A percentile compares a stretch with the other conserved stretches of the same genome.
Conservation (phyloP, 331 rosid species). For the Cydonia oblonga region DNA sequence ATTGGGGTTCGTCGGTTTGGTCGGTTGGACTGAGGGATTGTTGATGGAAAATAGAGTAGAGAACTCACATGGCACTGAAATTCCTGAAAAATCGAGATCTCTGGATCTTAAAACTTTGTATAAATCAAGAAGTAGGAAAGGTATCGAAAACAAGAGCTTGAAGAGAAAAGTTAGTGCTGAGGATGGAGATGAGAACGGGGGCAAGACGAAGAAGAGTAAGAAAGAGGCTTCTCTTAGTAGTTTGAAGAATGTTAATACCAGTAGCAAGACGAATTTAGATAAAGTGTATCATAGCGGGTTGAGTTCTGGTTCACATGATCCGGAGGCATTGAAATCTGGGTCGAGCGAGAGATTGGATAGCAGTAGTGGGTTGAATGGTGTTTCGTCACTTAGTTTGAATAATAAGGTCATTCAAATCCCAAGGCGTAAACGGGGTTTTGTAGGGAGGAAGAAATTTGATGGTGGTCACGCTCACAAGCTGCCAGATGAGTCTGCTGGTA, state of each 20-base stretch:
- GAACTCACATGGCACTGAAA: conserved; percentile 46
- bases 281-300: conserved; percentile 26
- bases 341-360: conserved; percentile 32
- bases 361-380: conserved; percentile 31
- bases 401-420: conserved; percentile 53
- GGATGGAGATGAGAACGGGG: conserved; percentile 37
- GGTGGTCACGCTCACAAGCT: conserved; percentile 24
- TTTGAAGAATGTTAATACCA: conserved; percentile 56
- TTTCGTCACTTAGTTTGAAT: conserved; percentile 36
- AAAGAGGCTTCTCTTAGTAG: conserved; percentile 70
- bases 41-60: conserved; percentile 75
- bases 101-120: conserved; percentile 84
- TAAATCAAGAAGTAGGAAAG: conserved; percentile 33
- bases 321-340: conserved; percentile 30
- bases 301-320: conserved; percentile 34
- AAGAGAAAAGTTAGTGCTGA: conserved; percentile 39
- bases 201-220: conserved; percentile 43
- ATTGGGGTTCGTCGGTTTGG: conserved; percentile 37
- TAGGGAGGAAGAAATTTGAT: conserved; percentile 55
- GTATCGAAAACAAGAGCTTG: conserved; percentile 22
- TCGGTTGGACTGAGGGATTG: conserved; percentile 36
- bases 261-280: conserved; percentile 33
- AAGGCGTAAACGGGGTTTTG: conserved; percentile 71
- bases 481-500: conserved; percentile 27
- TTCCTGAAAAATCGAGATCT: conserved; percentile 63